A percentile compares a stretch with the other conserved stretches of the same genome.
Conservation (phyloP, 2,329 filamentous ascomycete genomes). For the Pseudogymnoascus verrucosus region DNA sequence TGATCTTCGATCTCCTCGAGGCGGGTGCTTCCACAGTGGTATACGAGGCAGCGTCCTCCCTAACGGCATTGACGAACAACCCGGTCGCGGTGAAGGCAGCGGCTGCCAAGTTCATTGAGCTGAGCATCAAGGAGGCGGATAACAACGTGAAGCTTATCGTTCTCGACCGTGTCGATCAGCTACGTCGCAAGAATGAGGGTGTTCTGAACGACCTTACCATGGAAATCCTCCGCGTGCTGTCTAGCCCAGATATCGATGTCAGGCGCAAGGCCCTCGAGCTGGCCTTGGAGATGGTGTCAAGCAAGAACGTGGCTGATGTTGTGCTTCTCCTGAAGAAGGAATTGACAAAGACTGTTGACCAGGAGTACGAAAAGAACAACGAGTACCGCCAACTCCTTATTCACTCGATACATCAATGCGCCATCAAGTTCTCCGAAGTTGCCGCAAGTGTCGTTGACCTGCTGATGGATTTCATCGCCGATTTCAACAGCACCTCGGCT, state of each 20-base stretch:
- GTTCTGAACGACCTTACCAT: slow-evolving; percentile 90
- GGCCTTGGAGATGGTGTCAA: slow-evolving; percentile 94
- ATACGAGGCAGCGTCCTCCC: slow-evolving; percentile 91
- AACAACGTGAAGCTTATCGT: slow-evolving; percentile 99
- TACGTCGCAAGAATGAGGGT: slow-evolving; percentile 81
- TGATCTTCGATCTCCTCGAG: slow-evolving; percentile 95
- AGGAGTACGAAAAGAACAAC: slow-evolving; percentile 97
- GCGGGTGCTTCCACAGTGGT: slow-evolving; percentile 89
- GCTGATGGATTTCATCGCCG: slow-evolving; percentile 97
- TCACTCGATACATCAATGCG: slow-evolving; percentile 94
- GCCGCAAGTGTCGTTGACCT: slow-evolving; percentile 93
- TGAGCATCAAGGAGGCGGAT: slow-evolving; percentile 94
- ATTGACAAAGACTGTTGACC: slow-evolving; percentile 91
- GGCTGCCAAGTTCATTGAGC: slow-evolving; percentile 89
- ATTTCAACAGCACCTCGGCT: slow-evolving; percentile 94
- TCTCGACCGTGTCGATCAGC: slow-evolving; percentile 81
- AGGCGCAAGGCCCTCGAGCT: slow-evolving; percentile 84
- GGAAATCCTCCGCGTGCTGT: slow-evolving; percentile 92
- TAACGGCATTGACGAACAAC: slow-evolving; percentile 90
- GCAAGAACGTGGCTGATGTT: slow-evolving; percentile 97
- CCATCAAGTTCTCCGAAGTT: slow-evolving; percentile 98
- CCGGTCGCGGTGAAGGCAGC: slow-evolving; percentile 96
- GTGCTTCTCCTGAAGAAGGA: slow-evolving; percentile 96
- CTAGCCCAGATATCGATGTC: slow-evolving; percentile 92
- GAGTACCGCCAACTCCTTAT: slow-evolving; percentile 94